phyloP scores from a whole-genome alignment of 176 grass and related monocot species.

The Raddia guianensis region DNA sequence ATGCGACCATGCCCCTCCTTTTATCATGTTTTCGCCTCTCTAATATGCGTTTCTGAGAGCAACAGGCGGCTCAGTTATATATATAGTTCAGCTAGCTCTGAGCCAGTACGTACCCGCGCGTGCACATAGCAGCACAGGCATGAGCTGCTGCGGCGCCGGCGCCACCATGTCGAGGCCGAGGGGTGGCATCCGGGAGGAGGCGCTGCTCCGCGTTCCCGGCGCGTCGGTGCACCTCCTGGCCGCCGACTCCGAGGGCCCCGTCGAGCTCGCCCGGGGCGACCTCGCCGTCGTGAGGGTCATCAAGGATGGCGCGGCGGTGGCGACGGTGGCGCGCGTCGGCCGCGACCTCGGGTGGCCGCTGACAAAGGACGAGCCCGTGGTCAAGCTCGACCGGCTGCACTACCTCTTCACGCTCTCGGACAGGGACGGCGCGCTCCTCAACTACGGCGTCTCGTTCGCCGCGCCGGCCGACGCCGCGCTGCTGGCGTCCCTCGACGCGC shows the following conservation, averaged over 20 bases:
- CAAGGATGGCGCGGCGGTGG: conserved; percentile 60
- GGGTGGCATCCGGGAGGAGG: conserved; percentile 58
- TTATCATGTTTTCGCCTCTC: background rate
- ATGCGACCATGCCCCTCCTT: conserved; percentile 21
- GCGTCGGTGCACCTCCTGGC: conserved; percentile 66
- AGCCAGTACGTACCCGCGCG: background rate
- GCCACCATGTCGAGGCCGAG: conserved; percentile 35
- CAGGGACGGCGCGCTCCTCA: conserved; percentile 69
- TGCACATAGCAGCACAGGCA: conserved; percentile 20
- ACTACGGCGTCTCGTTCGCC: conserved; percentile 86
- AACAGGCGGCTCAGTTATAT: background rate
- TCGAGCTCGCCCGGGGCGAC: conserved; percentile 70
- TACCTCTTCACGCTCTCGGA: conserved; percentile 89
- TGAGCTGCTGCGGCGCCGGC: conserved; percentile 62
- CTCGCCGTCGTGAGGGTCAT: conserved; percentile 56
- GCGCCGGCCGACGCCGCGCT: conserved; percentile 15
- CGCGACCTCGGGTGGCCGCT: conserved; percentile 79
- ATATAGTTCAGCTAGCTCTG: background rate
- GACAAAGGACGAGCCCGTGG: conserved; percentile 85
- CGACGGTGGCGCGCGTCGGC: conserved; percentile 68
- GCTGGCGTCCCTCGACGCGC: conserved; percentile 65
- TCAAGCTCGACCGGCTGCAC: conserved; percentile 73
- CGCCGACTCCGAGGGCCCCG: conserved; percentile 41
- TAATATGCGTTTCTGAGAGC: background rate
- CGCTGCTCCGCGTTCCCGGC: conserved; percentile 66